phyloP scores from a whole-genome alignment of 306 rosid species.

The Echinosophora koreensis region DNA sequence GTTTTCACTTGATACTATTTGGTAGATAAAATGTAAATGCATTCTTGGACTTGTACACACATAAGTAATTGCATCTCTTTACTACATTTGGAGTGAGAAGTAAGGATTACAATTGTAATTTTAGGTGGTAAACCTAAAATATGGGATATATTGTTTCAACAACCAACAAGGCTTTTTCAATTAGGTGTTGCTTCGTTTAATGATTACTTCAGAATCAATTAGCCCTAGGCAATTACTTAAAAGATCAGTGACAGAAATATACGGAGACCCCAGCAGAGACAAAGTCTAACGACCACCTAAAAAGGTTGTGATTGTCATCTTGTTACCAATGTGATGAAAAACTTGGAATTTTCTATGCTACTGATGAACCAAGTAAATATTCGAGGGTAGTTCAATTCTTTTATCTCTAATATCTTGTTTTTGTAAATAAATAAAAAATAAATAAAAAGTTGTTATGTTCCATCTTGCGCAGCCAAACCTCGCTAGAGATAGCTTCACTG shows the following conservation, averaged over 20 bases:
- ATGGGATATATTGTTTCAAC: background rate
- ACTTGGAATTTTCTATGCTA: constrained; percentile 36
- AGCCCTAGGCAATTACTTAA: constrained; percentile 42
- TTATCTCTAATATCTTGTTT: constrained; percentile 34
- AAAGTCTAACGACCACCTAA: constrained; percentile 47
- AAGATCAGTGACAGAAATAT: constrained; percentile 34
- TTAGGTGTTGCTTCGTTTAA: constrained; percentile 34
- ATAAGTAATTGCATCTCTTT: too few relatives aligned
- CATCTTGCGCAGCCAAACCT: constrained; percentile 49
- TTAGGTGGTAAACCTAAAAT: too few relatives aligned
- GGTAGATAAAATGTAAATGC: too few relatives aligned
- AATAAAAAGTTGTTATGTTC: constrained; percentile 51
- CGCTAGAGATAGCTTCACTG: constrained; percentile 23
- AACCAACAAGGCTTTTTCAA: constrained; percentile 44
- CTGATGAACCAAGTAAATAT: constrained; percentile 26
- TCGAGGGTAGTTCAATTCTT: constrained; percentile 23
- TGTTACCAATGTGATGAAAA: constrained; percentile 15
- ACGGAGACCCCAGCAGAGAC: constrained; percentile 45
- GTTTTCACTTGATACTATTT: too few relatives aligned
- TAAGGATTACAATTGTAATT: too few relatives aligned
- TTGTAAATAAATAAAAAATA: background rate
- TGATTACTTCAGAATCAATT: constrained; percentile 52
- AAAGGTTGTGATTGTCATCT: constrained; percentile 54
- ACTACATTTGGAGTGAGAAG: background rate
- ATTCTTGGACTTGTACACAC: too few relatives aligned